Base-by-base conservation (phyloP, 1,139 yeast species). In the Scheffersomyces segobiensis region DNA sequence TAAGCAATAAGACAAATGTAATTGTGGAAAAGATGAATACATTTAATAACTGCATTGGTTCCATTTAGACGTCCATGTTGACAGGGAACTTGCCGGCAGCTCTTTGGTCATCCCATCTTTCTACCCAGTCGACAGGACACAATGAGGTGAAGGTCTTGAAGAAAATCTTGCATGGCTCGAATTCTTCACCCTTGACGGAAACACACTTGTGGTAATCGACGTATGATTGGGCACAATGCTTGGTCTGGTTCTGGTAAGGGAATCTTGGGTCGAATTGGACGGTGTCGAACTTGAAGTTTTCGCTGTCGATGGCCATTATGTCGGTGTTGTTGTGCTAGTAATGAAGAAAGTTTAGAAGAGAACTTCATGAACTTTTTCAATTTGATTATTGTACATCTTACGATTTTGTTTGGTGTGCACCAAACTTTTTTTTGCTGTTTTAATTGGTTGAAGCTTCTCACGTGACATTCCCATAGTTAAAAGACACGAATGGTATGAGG, bases 191-290 rank as follows among this genome's bases (percentile, higher is more conserved):
- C 83, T 93, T 93, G 67, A 93, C 93, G 72, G 88, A 89, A 76
- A 95, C 87, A 83, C 99, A 95, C 81, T 93, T 93, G 89, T 91
- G 95, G 88, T 93, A 95, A 80, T 95, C 99, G 71, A 95, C 92
- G 83, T 93, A 95, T 67, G 96, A 85, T 83, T 93, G 98, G 87
- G 96, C 96, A 85, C 99, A 93, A 85, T 93, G 97, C 83, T 90
- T 93, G 71, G 97, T 90, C 81, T 93, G 99, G 87, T 93, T 95
- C 78, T 87, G 93, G 84, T 91, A 87, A 68, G 99, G 98, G 88
- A 91, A 92, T 80, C 97, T 88, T 71, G 96, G 89, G 79, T 91
- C 95, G 81, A 89, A 90, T 73, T 91, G 95, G 65, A 92, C 95
- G 63, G 96, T 90, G 67, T 87, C 91, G 74, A 90, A 83, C 73